phyloP scores from a whole-genome alignment of 2,329 filamentous ascomycete genomes.

The Fusarium virguliforme region DNA sequence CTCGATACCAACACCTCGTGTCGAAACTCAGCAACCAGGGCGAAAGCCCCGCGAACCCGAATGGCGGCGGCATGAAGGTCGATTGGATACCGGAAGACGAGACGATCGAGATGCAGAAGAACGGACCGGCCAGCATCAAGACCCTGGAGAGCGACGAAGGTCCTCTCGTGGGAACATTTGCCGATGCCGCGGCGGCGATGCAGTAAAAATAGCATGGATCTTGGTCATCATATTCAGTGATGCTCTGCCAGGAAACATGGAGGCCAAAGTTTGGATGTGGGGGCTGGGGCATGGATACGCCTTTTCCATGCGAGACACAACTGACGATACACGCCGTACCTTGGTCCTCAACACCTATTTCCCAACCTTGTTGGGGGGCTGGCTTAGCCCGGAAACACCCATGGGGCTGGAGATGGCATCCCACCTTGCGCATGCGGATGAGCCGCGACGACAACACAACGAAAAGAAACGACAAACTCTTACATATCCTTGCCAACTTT shows the following conservation, averaged over 20 bases:
- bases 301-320: constrained; percentile 24
- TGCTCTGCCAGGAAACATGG: neutral
- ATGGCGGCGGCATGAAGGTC: constrained; percentile 61
- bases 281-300: constrained; percentile 20
- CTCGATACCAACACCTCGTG: constrained; percentile 74
- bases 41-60: constrained; percentile 52
- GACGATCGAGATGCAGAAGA: constrained; percentile 62
- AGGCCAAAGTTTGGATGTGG: constrained; percentile 13
- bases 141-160: constrained; percentile 56
- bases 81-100: constrained; percentile 72
- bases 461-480: constrained; percentile 31
- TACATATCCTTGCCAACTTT: constrained; percentile 21
- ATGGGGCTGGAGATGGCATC: constrained; percentile 16
- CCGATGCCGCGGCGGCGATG: constrained; percentile 71
- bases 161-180: constrained; percentile 73
- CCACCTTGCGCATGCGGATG: constrained; percentile 23
- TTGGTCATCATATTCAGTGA: constrained; percentile 12
- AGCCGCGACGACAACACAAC: constrained; percentile 34
- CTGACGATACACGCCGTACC: constrained; percentile 26
- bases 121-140: constrained; percentile 55
- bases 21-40: constrained; percentile 70
- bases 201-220: constrained; percentile 47
- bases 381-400: constrained; percentile 18
- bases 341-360: constrained; percentile 26
- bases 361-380: constrained; percentile 17